Percentiles rank a stretch among this genome's conserved stretches.
phyloP scores from a whole-genome alignment of 2,329 filamentous ascomycete species.

The Monosporascus sp. region DNA sequence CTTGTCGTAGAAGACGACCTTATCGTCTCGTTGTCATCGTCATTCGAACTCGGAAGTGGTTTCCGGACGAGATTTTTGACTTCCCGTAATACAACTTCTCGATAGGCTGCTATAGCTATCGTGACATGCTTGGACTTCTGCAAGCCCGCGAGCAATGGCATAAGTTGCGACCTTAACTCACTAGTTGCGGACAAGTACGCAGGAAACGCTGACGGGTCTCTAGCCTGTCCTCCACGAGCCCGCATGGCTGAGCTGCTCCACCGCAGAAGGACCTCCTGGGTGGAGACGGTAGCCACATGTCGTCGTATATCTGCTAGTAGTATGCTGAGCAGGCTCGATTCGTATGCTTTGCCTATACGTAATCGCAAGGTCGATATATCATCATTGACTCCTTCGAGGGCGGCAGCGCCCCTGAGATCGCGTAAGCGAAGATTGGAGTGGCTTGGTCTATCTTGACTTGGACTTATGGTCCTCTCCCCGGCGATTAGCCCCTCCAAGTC shows the following conservation, averaged over 20 bases:
- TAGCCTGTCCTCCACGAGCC: slow-evolving; percentile 60
- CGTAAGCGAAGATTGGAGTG: slow-evolving; percentile 39
- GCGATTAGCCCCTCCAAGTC: slow-evolving; percentile 73
- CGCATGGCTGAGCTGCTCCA: slow-evolving; percentile 78
- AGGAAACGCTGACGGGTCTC: slow-evolving; percentile 66
- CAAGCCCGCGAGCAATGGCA: slow-evolving; percentile 70
- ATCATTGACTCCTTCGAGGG: slow-evolving; percentile 71
- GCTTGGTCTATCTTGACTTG: slow-evolving; percentile 20
- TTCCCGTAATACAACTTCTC: slow-evolving; percentile 79
- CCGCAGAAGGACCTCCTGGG: slow-evolving; percentile 69
- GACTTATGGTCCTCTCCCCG: slow-evolving; percentile 51
- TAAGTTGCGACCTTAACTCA: slow-evolving; percentile 63
- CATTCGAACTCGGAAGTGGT: slow-evolving; percentile 84
- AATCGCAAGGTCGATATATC: slow-evolving; percentile 72
- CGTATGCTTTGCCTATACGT: slow-evolving; percentile 82
- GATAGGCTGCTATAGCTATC: slow-evolving; percentile 76
- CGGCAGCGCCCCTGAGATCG: slow-evolving; percentile 72
- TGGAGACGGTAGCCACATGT: slow-evolving; percentile 72
- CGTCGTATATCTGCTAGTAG: slow-evolving; percentile 73
- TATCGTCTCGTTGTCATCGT: slow-evolving; percentile 89
- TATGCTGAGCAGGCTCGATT: slow-evolving; percentile 71
- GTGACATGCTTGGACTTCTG: slow-evolving; percentile 74
- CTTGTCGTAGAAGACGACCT: slow-evolving; percentile 75
- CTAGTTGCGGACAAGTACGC: slow-evolving; percentile 72
- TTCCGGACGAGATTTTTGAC: slow-evolving; percentile 79